A percentile compares a stretch with the other conserved stretches of the same genome.
phyloP scores from a whole-genome alignment of 2,329 filamentous ascomycete genomes.

The Diatrype stigma region DNA sequence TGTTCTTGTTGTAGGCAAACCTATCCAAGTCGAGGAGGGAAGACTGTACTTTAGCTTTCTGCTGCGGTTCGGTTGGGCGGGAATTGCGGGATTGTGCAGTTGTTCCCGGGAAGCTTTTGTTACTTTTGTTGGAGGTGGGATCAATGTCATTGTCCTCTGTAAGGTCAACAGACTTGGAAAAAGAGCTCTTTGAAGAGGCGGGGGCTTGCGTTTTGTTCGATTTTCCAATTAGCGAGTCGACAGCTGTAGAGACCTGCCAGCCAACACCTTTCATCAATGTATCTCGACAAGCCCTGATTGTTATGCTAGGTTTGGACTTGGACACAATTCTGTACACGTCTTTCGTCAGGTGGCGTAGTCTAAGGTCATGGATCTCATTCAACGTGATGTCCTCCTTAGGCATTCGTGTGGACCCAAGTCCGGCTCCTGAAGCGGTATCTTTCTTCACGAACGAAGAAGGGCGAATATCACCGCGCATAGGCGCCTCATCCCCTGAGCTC shows the following conservation, averaged over 20 bases:
- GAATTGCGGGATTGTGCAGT: neutral
- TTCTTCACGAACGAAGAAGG: constrained; percentile 28
- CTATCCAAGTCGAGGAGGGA: neutral
- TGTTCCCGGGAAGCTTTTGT: neutral
- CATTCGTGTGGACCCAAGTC: constrained; percentile 7
- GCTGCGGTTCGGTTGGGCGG: neutral
- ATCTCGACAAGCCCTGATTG: constrained; percentile 24
- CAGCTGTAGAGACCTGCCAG: constrained; percentile 23
- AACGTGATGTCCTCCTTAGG: constrained; percentile 19
- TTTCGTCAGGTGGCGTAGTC: constrained; percentile 25
- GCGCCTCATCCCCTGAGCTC: constrained; percentile 27
- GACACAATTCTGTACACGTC: constrained; percentile 25
- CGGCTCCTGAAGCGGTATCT: constrained; percentile 7
- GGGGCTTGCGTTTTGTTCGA: constrained; percentile 4
- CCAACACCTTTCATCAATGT: constrained; percentile 20
- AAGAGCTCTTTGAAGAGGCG: constrained; percentile 1
- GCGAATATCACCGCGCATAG: constrained; percentile 28
- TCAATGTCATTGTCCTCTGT: neutral
- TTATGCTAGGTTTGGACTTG: constrained; percentile 21
- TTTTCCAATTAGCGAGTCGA: constrained; percentile 16
- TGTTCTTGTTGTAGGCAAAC: constrained; percentile 3
- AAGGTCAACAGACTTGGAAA: neutral
- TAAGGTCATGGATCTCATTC: constrained; percentile 25
- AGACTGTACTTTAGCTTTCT: neutral
- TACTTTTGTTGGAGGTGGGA: neutral